Base-by-base conservation (phyloP, 345 rosid species). In the Sonneratia caseolaris region DNA sequence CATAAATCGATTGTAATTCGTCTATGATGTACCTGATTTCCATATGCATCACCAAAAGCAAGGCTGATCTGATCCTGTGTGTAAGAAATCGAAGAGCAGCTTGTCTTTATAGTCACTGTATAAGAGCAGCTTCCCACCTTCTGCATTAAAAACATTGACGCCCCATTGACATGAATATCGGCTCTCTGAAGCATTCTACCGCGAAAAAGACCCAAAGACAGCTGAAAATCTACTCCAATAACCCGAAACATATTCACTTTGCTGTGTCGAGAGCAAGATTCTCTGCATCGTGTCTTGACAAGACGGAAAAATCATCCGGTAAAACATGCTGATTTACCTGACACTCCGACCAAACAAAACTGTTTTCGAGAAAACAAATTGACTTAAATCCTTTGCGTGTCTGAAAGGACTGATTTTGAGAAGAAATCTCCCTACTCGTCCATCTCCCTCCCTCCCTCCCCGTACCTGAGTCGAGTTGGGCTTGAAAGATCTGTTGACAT, bases 31-130 rank as follows among this genome's bases (percentile, higher is more conserved):
- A 89, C 95, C 95, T 89, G 84, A 79, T 84, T 84, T 78, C 90
- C 88, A 74, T 84, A 83, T 7, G 85, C 85, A 76, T 89, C 92
- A n/a, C 95, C 92, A 66, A 87, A 89, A 0, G 90, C 37, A 7
- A 89, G 81, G 69, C 92, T 86, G 81, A 89, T 86, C 77, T 79
- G 84, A 71, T 89, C 95, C 66, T 89, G 81, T 7, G 92, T 89
- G 65, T 77, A 82, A 24, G 75, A 70, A 11, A 84, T 76, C 0
- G 95, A 89, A 42, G 92, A 83, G 78, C 95, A 89, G 76, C 92
- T 89, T 35, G 92, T 89, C 75, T 81, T 81, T 64, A 86, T 82
- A 27, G 74, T 64, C 35, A 86, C 89, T 8, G 79, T 84, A 76
- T 86, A 89, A 3, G 82, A 74, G 75, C 92, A 89, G 79, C 78